Conservation (phyloP, 208 protist species). For the Acanthamoeba pearcei region DNA sequence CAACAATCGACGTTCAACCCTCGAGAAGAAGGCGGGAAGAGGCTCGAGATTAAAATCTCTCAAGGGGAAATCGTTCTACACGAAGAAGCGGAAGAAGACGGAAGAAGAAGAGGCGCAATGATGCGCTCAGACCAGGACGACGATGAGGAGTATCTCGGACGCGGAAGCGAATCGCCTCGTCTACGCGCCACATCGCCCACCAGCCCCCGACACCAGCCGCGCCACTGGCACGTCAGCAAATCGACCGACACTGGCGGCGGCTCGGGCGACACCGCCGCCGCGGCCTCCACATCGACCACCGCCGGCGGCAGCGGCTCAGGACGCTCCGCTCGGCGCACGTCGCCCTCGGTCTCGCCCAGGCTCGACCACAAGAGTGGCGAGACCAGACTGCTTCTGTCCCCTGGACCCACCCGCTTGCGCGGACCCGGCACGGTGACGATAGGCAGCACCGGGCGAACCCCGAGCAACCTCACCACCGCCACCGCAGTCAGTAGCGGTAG, state of each 20-base stretch:
- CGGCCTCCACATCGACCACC: background rate
- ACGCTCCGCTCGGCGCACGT: too few species aligned
- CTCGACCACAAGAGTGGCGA: too few species aligned
- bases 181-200: background rate
- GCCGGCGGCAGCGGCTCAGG: too few species aligned
- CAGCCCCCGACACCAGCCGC: background rate
- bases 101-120: background rate
- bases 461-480: too few species aligned
- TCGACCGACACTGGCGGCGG: too few species aligned
- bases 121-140: background rate
- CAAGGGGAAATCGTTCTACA: background rate
- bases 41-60: background rate
- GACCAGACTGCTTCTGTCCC: too few species aligned
- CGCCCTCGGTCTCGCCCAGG: too few species aligned
- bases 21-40: background rate
- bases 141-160: background rate
- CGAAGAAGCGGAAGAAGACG: background rate
- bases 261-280: too few species aligned
- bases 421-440: too few species aligned
- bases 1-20: background rate
- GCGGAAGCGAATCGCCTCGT: background rate
- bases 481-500: too few species aligned
- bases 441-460: too few species aligned
- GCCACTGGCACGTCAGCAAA: background rate
- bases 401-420: too few species aligned